Percentiles rank a stretch among this genome's conserved stretches.
Evolutionary conservation across 768 basidiomycete species (phyloP).

Genomic region (Hygrocybe coccinea): DNA sequence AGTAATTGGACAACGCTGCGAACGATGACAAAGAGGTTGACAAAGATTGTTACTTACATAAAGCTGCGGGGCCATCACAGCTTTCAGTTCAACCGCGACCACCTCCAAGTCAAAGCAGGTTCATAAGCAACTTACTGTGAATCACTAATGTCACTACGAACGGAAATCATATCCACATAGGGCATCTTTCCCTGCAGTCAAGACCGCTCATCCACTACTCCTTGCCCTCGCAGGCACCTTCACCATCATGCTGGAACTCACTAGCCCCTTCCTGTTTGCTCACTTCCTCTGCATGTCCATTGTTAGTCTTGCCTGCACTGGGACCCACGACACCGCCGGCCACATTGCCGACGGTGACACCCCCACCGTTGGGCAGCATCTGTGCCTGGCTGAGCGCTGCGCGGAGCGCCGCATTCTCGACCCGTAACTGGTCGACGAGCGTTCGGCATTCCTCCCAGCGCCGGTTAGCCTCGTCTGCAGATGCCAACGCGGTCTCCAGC

Average conservation of each 20-base stretch:
- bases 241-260: not conserved
- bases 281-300: too few species aligned
- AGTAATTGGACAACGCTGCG: not conserved
- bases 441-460: constrained; percentile 90
- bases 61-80: not conserved
- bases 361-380: constrained; percentile 30
- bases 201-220: not conserved
- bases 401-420: constrained; percentile 76
- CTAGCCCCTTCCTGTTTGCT: too few species aligned
- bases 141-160: not conserved
- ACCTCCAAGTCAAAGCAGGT: not conserved
- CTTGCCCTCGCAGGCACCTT: not conserved
- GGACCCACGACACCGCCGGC: not conserved
- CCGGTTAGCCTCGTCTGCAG: constrained; percentile 82
- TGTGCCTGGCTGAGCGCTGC: constrained; percentile 57
- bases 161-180: not conserved
- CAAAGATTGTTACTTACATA: constrained; percentile 7
- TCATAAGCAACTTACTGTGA: not conserved
- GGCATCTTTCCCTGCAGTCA: not conserved
- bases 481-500: constrained; percentile 78
- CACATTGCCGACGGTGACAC: not conserved
- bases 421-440: constrained; percentile 79
- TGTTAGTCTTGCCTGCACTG: too few species aligned
- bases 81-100: not conserved
- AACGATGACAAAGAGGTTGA: constrained; percentile 7